These are phyloP conservation scores for Sarcodon sp. DNA, from an alignment of 768 basidiomycete species.

Conservation along the genomic window DNA sequence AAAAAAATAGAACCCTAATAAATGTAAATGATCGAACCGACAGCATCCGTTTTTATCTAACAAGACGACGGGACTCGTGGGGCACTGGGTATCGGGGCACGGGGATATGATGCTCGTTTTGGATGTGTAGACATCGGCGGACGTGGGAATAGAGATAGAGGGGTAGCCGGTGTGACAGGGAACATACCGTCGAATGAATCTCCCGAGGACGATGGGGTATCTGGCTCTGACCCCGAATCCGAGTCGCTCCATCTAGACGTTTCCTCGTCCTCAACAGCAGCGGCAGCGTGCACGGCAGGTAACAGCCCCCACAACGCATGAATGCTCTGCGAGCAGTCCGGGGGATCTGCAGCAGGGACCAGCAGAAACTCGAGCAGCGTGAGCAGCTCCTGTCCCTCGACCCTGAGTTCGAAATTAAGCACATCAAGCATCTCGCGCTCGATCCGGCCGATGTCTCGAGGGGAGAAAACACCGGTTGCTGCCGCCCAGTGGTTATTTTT, in stretches of 20 bases:
- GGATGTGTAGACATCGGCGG: background rate
- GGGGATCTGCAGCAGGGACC: background rate
- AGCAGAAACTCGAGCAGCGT: slow-evolving; percentile 7
- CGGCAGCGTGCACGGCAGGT: background rate
- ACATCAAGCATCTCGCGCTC: slow-evolving; percentile 77
- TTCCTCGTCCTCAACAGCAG: background rate
- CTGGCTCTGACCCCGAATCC: background rate
- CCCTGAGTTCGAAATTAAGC: slow-evolving; percentile 58
- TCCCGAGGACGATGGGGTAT: background rate
- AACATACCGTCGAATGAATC: background rate
- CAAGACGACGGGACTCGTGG: no score
- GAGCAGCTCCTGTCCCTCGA: slow-evolving; percentile 53
- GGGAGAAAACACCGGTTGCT: slow-evolving; percentile 71
- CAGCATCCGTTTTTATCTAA: no score
- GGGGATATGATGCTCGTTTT: background rate
- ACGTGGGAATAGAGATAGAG: background rate
- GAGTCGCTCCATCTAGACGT: background rate
- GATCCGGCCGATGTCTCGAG: slow-evolving; percentile 68
- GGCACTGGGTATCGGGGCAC: background rate
- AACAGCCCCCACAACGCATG: background rate
- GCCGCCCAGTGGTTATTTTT: slow-evolving; percentile 89
- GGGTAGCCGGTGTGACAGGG: background rate
- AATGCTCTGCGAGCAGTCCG: background rate
- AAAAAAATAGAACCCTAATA: no score
- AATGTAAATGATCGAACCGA: no score